Evolutionary conservation across 2,329 filamentous ascomycete genomes (phyloP).

Genomic region (Beauveria medogensis): DNA sequence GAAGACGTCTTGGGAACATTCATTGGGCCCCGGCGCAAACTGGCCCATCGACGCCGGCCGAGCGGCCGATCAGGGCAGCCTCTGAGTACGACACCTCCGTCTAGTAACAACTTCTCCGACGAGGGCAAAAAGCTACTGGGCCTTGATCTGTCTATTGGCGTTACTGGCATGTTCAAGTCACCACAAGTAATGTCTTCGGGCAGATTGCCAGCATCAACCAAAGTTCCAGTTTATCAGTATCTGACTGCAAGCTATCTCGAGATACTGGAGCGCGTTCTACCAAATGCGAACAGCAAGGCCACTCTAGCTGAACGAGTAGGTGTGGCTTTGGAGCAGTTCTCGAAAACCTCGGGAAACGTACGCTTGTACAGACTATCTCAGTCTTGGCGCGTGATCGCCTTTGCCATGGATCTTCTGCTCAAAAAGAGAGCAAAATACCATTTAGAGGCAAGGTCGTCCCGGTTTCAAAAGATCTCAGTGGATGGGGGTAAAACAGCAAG

Average conservation of each 20-base stretch:
- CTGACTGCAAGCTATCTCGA: slow-evolving; percentile 50
- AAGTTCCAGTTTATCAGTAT: slow-evolving; percentile 46
- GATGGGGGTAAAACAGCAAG: slow-evolving; percentile 23
- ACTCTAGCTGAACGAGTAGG: slow-evolving; percentile 39
- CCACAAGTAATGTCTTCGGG: slow-evolving; percentile 58
- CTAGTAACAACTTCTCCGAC: slow-evolving; percentile 24
- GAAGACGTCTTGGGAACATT: slow-evolving; percentile 56
- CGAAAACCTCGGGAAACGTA: slow-evolving; percentile 46
- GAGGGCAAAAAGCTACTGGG: slow-evolving; percentile 36
- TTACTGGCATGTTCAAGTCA: slow-evolving; percentile 48
- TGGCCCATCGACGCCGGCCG: slow-evolving; percentile 32
- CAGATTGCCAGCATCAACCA: slow-evolving; percentile 43
- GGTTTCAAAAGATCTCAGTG: slow-evolving; percentile 26
- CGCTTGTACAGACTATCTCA: slow-evolving; percentile 54
- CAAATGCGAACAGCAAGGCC: slow-evolving; percentile 27
- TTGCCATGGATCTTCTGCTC: slow-evolving; percentile 47
- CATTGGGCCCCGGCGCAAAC: slow-evolving; percentile 38
- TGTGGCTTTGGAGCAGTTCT: slow-evolving; percentile 47
- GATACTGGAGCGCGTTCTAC: slow-evolving; percentile 41
- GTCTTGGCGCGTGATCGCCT: slow-evolving; percentile 54
- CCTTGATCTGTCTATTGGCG: slow-evolving; percentile 49
- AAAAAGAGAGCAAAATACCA: slow-evolving; percentile 49
- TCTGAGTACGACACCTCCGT: slow-evolving; percentile 45
- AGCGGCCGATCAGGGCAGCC: slow-evolving; percentile 35
- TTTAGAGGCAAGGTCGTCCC: slow-evolving; percentile 38